Base-by-base conservation (phyloP, 768 basidiomycete genomes). In the Ramaria rubella region DNA sequence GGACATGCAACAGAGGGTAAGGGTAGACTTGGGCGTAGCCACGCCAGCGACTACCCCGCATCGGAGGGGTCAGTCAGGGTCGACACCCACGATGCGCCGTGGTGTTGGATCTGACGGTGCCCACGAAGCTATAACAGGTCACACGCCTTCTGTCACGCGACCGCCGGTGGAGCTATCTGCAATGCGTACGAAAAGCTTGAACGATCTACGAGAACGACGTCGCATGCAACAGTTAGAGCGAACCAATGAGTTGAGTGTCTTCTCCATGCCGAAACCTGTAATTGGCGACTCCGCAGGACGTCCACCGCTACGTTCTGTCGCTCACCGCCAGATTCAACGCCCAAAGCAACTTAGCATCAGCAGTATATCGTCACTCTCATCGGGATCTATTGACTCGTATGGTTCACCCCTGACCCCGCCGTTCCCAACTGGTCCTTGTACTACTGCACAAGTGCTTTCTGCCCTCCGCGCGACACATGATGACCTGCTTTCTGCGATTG, bases 401-500 rank as follows among this genome's bases (percentile, higher is more conserved):
- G 65, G 70, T 19, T 70, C 74, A 30, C 68, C 76, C 8, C 70
- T 75, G 21, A 74, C 81, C 2, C 76, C 81, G 8, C 54, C 68
- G 24, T 88, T 90, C 64, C 90, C 89, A 38, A 76, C 76, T 36
- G 91, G 91, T 3, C 83, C 87, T 45, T 82, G 83, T 34, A 83
- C 79, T 23, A 75, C 83, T 46, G 69, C 77, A 1, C 85, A 89
- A 64, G 81, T 90, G 5, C 76, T 87, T 70, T 85, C 86, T 57
- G 83, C 86, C 6, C 77, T 96, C 44, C 82, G 87, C n/a, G 71
- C 76, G 59, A 90, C 90, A 14, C 93, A 96, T 67, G 94, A 96
- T 66, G 81, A 87, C 49, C 88, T 94, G 64, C 76, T 98, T 11
- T 95, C 92, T 4, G 90, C 92, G 19, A 92, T 96, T 65, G 94